These are phyloP conservation scores for Aspergillus vadensis DNA, from an alignment of 2,329 filamentous ascomycete genomes.

Conservation along the genomic window DNA sequence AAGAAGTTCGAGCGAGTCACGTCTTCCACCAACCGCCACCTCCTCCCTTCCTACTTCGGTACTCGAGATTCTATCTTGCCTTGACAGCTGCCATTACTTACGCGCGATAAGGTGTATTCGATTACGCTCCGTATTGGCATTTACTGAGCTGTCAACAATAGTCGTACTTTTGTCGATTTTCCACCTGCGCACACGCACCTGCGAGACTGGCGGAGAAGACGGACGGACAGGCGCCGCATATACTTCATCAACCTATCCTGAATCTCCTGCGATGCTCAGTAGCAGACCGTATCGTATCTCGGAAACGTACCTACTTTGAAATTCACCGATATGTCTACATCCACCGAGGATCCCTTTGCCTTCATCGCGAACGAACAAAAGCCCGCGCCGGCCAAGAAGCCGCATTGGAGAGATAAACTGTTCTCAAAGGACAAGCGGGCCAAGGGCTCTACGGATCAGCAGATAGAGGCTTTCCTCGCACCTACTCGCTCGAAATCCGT, in stretches of 20 bases:
- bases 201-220: slow-evolving; percentile 15
- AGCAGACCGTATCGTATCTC: slow-evolving; percentile 3
- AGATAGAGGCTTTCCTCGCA: slow-evolving; percentile 61
- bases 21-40: background rate
- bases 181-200: slow-evolving; percentile 11
- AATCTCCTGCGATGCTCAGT: slow-evolving; percentile 37
- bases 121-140: background rate
- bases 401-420: slow-evolving; percentile 54
- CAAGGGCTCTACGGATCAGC: slow-evolving; percentile 43
- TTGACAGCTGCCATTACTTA: background rate
- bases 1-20: background rate
- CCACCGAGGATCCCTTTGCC: slow-evolving; percentile 40
- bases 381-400: slow-evolving; percentile 32
- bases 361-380: slow-evolving; percentile 39
- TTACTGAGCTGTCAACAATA: slow-evolving; percentile 4
- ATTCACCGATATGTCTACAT: slow-evolving; percentile 36
- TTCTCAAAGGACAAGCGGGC: slow-evolving; percentile 47
- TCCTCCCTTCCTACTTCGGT: background rate
- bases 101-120: background rate
- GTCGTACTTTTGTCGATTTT: slow-evolving; percentile 25
- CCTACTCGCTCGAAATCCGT: slow-evolving; percentile 50
- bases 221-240: slow-evolving; percentile 16
- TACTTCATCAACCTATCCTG: slow-evolving; percentile 15
- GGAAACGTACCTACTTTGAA: slow-evolving; percentile 12
- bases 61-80: background rate